Evolutionary conservation across 768 basidiomycete genomes (phyloP).

Genomic region (Chlorophyllum brunneum): DNA sequence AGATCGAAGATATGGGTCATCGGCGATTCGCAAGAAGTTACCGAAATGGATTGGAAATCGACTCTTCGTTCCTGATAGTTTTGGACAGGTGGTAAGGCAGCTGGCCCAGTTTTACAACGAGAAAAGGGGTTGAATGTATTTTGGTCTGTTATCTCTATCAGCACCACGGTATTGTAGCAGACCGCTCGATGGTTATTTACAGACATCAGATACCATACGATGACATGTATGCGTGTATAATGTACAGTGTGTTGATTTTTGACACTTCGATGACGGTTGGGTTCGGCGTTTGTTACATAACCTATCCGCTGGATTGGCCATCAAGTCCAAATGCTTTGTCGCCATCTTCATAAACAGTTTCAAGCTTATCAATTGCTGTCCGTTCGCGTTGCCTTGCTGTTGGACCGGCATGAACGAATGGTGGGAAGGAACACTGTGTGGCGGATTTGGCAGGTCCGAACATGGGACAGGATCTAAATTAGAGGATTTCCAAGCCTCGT

Average conservation of each 20-base stretch:
- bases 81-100: constrained; percentile 67
- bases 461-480: constrained; percentile 4
- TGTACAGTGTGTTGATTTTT: too few relatives aligned
- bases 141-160: neutral
- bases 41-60: constrained; percentile 84
- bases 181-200: neutral
- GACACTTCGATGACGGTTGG: neutral
- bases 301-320: too few relatives aligned
- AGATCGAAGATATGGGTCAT: constrained; percentile 74
- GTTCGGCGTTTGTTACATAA: too few relatives aligned
- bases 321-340: too few relatives aligned
- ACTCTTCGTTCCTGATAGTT: constrained; percentile 54
- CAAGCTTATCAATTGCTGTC: neutral
- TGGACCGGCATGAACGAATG: too few relatives aligned
- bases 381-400: neutral
- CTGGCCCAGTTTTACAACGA: constrained; percentile 67
- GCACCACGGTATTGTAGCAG: too few relatives aligned
- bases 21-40: constrained; percentile 72
- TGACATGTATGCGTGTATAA: too few relatives aligned
- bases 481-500: constrained; percentile 15
- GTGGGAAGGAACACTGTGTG: too few relatives aligned
- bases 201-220: neutral
- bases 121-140: constrained; percentile 31
- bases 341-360: too few relatives aligned
- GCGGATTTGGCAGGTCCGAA: neutral